phyloP scores from a whole-genome alignment of 2,329 filamentous ascomycete species.

The Beauveria varroae region DNA sequence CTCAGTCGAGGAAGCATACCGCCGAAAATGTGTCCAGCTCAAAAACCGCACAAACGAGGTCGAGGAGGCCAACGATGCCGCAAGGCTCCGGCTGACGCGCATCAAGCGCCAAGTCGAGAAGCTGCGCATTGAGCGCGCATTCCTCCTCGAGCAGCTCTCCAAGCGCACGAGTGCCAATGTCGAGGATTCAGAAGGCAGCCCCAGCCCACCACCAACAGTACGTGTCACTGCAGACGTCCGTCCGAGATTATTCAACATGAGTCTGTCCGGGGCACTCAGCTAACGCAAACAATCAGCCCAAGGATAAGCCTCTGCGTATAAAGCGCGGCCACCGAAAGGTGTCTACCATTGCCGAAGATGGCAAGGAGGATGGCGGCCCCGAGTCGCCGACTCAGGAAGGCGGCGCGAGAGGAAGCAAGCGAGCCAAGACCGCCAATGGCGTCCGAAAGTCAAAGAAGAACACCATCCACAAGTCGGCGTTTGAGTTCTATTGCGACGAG shows the following conservation, averaged over 20 bases:
- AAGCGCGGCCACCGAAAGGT: slow-evolving; percentile 65
- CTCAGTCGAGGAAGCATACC: slow-evolving; percentile 91
- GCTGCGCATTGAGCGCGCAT: slow-evolving; percentile 77
- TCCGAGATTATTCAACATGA: not conserved
- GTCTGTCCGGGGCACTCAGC: slow-evolving; percentile 8
- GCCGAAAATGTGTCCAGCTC: slow-evolving; percentile 90
- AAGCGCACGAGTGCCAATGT: slow-evolving; percentile 68
- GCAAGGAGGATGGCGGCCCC: slow-evolving; percentile 20
- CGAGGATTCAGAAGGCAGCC: slow-evolving; percentile 71
- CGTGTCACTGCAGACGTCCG: slow-evolving; percentile 20
- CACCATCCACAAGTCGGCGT: slow-evolving; percentile 35
- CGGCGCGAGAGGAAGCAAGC: slow-evolving; percentile 2
- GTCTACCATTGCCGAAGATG: slow-evolving; percentile 38
- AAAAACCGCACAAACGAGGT: slow-evolving; percentile 88
- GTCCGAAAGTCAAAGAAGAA: slow-evolving; percentile 33
- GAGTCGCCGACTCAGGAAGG: slow-evolving; percentile 5
- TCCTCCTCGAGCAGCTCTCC: slow-evolving; percentile 64
- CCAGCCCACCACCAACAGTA: slow-evolving; percentile 73
- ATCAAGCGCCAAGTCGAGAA: slow-evolving; percentile 85
- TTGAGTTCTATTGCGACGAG: slow-evolving; percentile 48
- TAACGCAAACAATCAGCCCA: slow-evolving; percentile 44
- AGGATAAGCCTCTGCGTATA: slow-evolving; percentile 68
- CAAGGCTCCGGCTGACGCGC: slow-evolving; percentile 68
- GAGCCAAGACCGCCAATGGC: slow-evolving; percentile 34
- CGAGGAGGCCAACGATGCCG: slow-evolving; percentile 82